Evolutionary conservation across 495 filamentous ascomycete species (phyloP).

Genomic region (Penicillium manginii): DNA sequence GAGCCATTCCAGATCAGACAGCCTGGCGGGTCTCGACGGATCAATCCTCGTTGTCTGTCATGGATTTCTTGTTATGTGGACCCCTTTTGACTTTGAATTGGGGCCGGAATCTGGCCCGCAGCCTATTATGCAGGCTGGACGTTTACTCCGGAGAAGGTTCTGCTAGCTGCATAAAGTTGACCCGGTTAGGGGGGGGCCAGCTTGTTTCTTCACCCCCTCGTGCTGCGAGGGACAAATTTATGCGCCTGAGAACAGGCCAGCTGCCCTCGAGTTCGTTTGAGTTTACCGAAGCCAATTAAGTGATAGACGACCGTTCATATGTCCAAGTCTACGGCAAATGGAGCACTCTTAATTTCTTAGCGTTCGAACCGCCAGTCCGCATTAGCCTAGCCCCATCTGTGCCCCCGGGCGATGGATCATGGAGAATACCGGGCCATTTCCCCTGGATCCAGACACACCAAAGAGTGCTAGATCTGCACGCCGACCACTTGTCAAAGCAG

Average conservation of each 20-base stretch:
- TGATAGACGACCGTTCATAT: slow-evolving; percentile 19
- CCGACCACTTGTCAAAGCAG: slow-evolving; percentile 17
- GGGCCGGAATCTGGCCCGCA: slow-evolving; percentile 2
- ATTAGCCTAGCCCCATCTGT: slow-evolving; percentile 28
- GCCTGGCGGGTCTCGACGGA: slow-evolving; percentile 5
- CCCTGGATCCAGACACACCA: slow-evolving; percentile 33
- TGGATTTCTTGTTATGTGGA: slow-evolving; percentile 16
- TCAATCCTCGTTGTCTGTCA: slow-evolving; percentile 14
- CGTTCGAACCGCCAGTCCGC: slow-evolving; percentile 25
- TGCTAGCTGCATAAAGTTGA: slow-evolving; percentile 18
- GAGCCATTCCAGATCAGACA: not conserved
- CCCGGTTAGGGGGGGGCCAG: slow-evolving; percentile 8
- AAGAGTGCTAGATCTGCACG: slow-evolving; percentile 30
- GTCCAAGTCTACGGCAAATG: slow-evolving; percentile 21
- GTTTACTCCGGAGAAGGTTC: slow-evolving; percentile 21
- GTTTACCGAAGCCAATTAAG: slow-evolving; percentile 10
- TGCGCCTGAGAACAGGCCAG: not conserved
- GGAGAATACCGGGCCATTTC: slow-evolving; percentile 28
- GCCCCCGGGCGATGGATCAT: slow-evolving; percentile 22
- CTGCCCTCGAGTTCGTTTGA: slow-evolving; percentile 4
- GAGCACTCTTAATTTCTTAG: slow-evolving; percentile 33
- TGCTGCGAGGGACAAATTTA: slow-evolving; percentile 4
- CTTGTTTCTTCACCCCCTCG: not conserved
- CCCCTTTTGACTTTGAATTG: not conserved
- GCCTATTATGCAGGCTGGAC: slow-evolving; percentile 22